These are phyloP conservation scores for Eucalyptus pauciflora DNA, from an alignment of 345 rosid genomes.

Conservation along the genomic window DNA sequence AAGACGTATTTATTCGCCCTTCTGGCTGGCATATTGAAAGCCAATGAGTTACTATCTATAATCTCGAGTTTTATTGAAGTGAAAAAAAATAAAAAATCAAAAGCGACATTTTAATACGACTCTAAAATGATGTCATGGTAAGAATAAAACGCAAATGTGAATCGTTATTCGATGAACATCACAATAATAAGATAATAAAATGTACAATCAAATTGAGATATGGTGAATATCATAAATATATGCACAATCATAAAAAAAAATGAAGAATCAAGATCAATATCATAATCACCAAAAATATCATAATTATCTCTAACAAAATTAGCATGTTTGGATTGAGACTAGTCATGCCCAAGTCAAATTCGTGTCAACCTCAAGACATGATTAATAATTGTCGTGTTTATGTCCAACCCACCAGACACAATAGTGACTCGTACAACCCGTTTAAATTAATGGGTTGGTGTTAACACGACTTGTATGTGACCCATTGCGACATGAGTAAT, in stretches of 20 bases:
- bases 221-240: neutral
- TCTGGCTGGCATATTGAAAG: no score
- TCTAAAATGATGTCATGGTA: neutral
- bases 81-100: neutral
- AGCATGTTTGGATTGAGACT: neutral
- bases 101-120: neutral
- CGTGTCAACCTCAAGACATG: neutral
- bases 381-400: neutral
- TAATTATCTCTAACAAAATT: neutral
- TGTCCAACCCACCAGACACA: neutral
- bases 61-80: neutral
- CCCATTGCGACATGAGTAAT: neutral
- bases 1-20: no score
- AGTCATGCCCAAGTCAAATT: neutral
- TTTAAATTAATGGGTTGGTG: no score
- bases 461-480: neutral
- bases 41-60: no score
- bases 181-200: neutral
- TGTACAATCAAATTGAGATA: neutral
- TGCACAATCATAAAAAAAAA: neutral
- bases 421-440: fast-evolving
- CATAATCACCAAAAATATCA: neutral
- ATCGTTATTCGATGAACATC: neutral
- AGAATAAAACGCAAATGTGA: neutral
- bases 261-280: neutral